Evolutionary conservation across 768 basidiomycete species (phyloP).

Genomic region (Rubroboletus satanas): DNA sequence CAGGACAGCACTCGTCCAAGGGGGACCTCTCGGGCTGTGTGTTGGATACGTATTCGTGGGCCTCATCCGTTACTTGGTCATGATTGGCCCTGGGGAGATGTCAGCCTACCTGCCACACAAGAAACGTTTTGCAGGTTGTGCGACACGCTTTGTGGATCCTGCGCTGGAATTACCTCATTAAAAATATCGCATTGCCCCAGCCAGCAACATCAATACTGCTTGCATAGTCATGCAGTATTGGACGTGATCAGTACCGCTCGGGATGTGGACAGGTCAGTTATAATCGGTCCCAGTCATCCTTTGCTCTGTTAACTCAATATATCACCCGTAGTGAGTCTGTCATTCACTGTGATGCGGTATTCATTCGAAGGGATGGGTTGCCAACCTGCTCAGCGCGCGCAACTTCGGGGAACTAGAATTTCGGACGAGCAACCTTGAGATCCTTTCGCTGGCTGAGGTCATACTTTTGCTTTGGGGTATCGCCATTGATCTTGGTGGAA

Average conservation of each 20-base stretch:
- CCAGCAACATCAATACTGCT: constrained; percentile 64
- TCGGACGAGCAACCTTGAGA: constrained; percentile 69
- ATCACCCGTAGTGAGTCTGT: background rate
- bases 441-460: constrained; percentile 35
- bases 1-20: constrained; percentile 53
- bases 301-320: background rate
- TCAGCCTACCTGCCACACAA: constrained; percentile 51
- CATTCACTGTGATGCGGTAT: background rate
- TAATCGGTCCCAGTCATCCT: background rate
- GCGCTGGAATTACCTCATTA: constrained; percentile 55
- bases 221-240: constrained; percentile 4
- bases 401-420: constrained; percentile 74
- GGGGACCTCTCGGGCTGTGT: constrained; percentile 53
- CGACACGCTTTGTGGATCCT: constrained; percentile 66
- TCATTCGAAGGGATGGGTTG: background rate
- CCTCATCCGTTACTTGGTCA: constrained; percentile 57
- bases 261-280: constrained; percentile 6
- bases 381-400: constrained; percentile 63
- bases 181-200: constrained; percentile 65
- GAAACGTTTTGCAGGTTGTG: constrained; percentile 58
- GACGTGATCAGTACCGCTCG: constrained; percentile 1
- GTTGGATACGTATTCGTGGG: constrained; percentile 48
- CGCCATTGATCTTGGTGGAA: constrained; percentile 61
- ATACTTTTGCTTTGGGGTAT: constrained; percentile 26
- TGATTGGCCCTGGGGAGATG: constrained; percentile 46